Evolutionary conservation across 2,329 filamentous ascomycete species (phyloP).

Genomic region (Dactylellina parvicollis): DNA sequence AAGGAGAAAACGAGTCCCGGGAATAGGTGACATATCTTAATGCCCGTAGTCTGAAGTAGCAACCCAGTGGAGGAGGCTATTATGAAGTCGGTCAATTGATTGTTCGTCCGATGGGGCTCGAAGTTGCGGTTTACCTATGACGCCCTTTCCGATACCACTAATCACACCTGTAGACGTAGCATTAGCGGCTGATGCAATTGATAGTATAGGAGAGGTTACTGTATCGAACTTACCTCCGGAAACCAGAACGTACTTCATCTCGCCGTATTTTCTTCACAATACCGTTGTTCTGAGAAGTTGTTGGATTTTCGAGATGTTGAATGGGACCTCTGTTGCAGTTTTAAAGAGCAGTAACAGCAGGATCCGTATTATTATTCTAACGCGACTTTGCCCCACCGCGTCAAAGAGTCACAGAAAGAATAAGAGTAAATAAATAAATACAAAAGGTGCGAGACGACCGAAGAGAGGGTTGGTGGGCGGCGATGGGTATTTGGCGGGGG

Average conservation of each 20-base stretch:
- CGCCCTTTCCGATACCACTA: constrained; percentile 72
- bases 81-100: constrained; percentile 55
- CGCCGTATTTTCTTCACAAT: constrained; percentile 8
- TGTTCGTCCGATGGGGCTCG: constrained; percentile 1
- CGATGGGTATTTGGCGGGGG: background rate
- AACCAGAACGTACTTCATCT: constrained; percentile 84
- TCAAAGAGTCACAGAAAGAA: constrained; percentile 31
- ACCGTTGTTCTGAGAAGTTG: background rate
- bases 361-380: background rate
- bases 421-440: constrained; percentile 25
- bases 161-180: constrained; percentile 64
- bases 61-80: constrained; percentile 76
- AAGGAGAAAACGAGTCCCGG: constrained; percentile 24
- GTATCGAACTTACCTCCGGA: constrained; percentile 73
- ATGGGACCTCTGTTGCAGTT: constrained; percentile 1
- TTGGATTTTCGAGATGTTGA: constrained; percentile 25
- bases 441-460: background rate
- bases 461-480: background rate
- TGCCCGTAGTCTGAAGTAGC: constrained; percentile 80
- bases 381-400: constrained; percentile 8
- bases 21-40: constrained; percentile 71
- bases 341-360: constrained; percentile 9
- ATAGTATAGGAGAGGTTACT: constrained; percentile 10
- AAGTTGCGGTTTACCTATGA: constrained; percentile 68
- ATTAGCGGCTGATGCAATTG: constrained; percentile 53